These are phyloP conservation scores for Lactarius deliciosus DNA, from an alignment of 768 basidiomycete genomes.

Conservation along the genomic window DNA sequence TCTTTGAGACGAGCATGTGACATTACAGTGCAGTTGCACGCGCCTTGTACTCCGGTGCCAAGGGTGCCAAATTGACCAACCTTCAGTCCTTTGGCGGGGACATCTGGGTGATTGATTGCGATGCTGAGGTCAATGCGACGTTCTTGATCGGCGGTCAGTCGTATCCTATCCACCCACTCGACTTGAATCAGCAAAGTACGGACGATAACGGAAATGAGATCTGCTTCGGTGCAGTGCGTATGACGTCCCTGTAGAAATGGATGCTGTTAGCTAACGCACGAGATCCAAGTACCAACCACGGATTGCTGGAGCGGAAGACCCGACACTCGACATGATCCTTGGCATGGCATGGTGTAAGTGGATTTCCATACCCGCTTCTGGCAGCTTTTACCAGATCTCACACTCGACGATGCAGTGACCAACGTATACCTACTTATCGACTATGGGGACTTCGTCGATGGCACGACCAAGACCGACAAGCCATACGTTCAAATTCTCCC, in stretches of 20 bases:
- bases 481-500: constrained; percentile 66
- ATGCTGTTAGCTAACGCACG: neutral
- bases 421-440: constrained; percentile 65
- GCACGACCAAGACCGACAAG: constrained; percentile 37
- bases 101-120: constrained; percentile 64
- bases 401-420: constrained; percentile 45
- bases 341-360: constrained; percentile 70
- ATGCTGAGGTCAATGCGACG: constrained; percentile 60
- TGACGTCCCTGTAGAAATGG: neutral
- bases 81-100: constrained; percentile 42
- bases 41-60: constrained; percentile 56
- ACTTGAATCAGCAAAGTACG: constrained; percentile 45
- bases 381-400: neutral
- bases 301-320: constrained; percentile 50
- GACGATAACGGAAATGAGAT: constrained; percentile 31
- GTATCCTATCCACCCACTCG: constrained; percentile 66
- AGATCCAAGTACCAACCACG: constrained; percentile 61
- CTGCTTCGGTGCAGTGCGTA: constrained; percentile 40
- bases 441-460: constrained; percentile 60
- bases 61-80: constrained; percentile 49
- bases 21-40: constrained; percentile 48
- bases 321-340: constrained; percentile 61
- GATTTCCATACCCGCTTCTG: neutral
- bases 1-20: constrained; percentile 5
- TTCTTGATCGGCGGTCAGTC: constrained; percentile 57